Evolutionary conservation across 768 basidiomycete genomes (phyloP).

Genomic region (Kwoniella shandongensis): DNA sequence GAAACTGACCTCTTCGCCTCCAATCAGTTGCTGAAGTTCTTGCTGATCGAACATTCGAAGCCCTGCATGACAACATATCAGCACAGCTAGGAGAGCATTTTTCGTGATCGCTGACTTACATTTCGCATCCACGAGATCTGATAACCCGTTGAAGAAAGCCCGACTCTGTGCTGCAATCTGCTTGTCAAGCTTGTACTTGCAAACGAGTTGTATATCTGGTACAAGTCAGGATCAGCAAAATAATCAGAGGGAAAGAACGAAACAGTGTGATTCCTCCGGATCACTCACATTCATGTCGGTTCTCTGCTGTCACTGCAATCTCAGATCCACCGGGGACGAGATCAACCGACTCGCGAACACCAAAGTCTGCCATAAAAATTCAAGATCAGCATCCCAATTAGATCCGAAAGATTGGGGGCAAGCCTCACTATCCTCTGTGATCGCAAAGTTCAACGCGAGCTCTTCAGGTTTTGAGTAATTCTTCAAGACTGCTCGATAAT

Average conservation of each 20-base stretch:
- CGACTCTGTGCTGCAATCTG: conserved; percentile 75
- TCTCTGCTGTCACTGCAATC: conserved; percentile 81
- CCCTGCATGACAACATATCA: conserved; percentile 21
- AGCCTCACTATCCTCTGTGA: conserved; percentile 74
- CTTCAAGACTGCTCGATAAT: conserved; percentile 65
- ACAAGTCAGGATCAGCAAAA: conserved; percentile 4
- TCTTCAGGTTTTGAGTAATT: conserved; percentile 86
- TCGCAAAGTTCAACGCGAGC: conserved; percentile 82
- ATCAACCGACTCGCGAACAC: conserved; percentile 70
- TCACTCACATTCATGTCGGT: conserved; percentile 62
- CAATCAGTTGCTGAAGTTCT: conserved; percentile 87
- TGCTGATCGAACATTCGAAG: conserved; percentile 94
- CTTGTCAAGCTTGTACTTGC: conserved; percentile 80
- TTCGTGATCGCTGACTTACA: conserved; percentile 66
- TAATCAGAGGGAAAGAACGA: background rate
- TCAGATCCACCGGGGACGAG: conserved; percentile 79
- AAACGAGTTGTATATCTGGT: conserved; percentile 75
- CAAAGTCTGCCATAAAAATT: conserved; percentile 64
- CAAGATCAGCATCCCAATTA: background rate
- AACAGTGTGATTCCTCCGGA: background rate
- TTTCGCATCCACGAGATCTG: conserved; percentile 85
- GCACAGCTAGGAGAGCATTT: background rate
- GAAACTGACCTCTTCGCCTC: conserved; percentile 69
- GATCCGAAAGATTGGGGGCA: background rate
- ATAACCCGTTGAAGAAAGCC: conserved; percentile 81